Base-by-base conservation (phyloP, 768 basidiomycete species). In the Hysterangium stoloniferum region DNA sequence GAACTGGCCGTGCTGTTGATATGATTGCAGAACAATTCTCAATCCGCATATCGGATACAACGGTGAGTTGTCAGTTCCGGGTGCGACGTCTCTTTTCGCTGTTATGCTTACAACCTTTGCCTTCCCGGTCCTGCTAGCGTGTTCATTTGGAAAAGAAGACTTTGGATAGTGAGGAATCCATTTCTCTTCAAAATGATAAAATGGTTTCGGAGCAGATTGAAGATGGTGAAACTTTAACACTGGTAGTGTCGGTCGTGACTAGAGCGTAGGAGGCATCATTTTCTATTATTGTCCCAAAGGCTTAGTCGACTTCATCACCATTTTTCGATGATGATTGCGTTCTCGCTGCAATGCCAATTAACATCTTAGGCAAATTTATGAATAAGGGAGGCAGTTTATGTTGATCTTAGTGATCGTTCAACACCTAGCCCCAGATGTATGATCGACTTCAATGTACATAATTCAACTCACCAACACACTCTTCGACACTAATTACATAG, bases 1-100 rank as follows among this genome's bases (percentile, higher is more conserved):
- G 73, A 9, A 70, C 77, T 8, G 86, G 86, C 1, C 78, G 68
- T 57, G 84, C 76, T 8, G 65, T 87, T 35, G 86, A 88, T 58
- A 59, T 79, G 34, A 61, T 70, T n/a, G 65, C 66, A 4, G 47
- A 56, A 11, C 71, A 73, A 8, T 68, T 76, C 45, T 60, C 59
- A 35, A 48, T 72, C 27, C 57, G 58, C 4, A 56, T 57, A 25
- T 68, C 63, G 12, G 60, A 64, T 54, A 38, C 58, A 43, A 57
- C 56, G 35, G 75, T 74, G 49, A 34, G 70, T 65, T 15, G 17
- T 34, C 36, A 28, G 20, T 45, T 31, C n/a, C 24, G 22, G 24
- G 28, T 29, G 33, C 6, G 9, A 15, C 22, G 28, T 49, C 28
- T 45, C 4, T 34, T n/a, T n/a, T n/a, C n/a, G n/a, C n/a, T 15